A percentile compares a stretch with the other conserved stretches of the same genome.
phyloP scores from a whole-genome alignment of 2,329 filamentous ascomycete genomes.

The Diaporthe longicolla region DNA sequence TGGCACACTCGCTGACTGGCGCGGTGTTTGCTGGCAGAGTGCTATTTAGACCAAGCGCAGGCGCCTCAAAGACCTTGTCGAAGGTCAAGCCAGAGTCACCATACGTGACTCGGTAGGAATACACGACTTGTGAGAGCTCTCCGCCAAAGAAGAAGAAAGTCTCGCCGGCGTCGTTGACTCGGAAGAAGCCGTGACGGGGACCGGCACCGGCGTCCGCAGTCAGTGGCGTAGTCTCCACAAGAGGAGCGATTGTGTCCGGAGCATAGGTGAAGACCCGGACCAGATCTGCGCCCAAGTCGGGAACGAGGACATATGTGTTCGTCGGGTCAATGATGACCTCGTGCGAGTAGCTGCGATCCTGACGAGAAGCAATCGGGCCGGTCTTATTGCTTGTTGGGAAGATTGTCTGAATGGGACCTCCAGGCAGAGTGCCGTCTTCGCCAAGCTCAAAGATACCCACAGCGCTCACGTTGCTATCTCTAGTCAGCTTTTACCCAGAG shows the following conservation, averaged over 20 bases:
- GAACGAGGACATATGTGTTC: slow-evolving; percentile 71
- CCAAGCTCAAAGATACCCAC: slow-evolving; percentile 38
- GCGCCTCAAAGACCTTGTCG: slow-evolving; percentile 43
- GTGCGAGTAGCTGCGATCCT: slow-evolving; percentile 74
- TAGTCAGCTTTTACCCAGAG: background rate
- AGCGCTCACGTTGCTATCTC: slow-evolving; percentile 13
- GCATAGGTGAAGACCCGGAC: slow-evolving; percentile 65
- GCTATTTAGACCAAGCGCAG: slow-evolving; percentile 42
- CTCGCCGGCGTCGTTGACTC: slow-evolving; percentile 41
- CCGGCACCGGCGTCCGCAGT: slow-evolving; percentile 42
- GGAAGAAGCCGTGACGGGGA: slow-evolving; percentile 45
- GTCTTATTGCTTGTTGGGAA: slow-evolving; percentile 47
- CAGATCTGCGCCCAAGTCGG: slow-evolving; percentile 76
- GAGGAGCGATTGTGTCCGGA: slow-evolving; percentile 40
- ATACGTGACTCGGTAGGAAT: slow-evolving; percentile 46
- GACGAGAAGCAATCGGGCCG: slow-evolving; percentile 60
- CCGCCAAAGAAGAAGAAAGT: slow-evolving; percentile 45
- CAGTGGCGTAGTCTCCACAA: slow-evolving; percentile 42
- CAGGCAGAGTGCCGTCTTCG: slow-evolving; percentile 43
- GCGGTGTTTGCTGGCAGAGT: slow-evolving; percentile 42
- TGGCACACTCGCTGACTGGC: slow-evolving; percentile 45
- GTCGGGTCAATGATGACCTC: slow-evolving; percentile 76
- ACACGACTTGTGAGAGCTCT: slow-evolving; percentile 45
- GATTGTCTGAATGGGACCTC: slow-evolving; percentile 43
- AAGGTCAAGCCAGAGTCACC: slow-evolving; percentile 43